Conservation (phyloP, 2,329 filamentous ascomycete genomes). For the Stylonectria norvegica region DNA sequence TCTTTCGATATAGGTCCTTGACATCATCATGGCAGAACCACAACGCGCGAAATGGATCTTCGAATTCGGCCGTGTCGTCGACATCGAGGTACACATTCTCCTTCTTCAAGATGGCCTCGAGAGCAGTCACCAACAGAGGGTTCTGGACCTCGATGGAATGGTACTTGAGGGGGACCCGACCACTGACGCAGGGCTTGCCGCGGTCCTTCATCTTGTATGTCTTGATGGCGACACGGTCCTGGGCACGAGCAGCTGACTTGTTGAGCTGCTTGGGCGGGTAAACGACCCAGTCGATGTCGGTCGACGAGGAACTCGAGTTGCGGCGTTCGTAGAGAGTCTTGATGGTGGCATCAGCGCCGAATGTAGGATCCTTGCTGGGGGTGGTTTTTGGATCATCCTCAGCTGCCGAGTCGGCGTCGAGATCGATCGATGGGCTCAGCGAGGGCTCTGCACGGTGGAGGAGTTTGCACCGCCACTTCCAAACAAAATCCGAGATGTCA, state of each 20-base stretch:
- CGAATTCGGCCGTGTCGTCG: slow-evolving; percentile 36
- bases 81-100: slow-evolving; percentile 39
- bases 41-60: slow-evolving; percentile 38
- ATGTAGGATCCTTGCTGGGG: slow-evolving; percentile 23
- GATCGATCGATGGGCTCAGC: slow-evolving; percentile 15
- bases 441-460: slow-evolving; percentile 19
- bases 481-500: slow-evolving; percentile 27
- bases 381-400: slow-evolving; percentile 8
- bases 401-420: slow-evolving; percentile 13
- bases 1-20: slow-evolving; percentile 28
- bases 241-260: slow-evolving; percentile 33
- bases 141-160: slow-evolving; percentile 43
- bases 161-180: slow-evolving; percentile 38
- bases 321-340: slow-evolving; percentile 41
- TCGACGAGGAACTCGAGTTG: slow-evolving; percentile 17
- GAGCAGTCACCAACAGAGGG: slow-evolving; percentile 36
- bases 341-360: slow-evolving; percentile 30
- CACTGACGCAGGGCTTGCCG: slow-evolving; percentile 37
- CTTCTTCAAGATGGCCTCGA: slow-evolving; percentile 42
- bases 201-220: slow-evolving; percentile 45
- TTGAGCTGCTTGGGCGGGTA: slow-evolving; percentile 42
- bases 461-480: slow-evolving; percentile 33
- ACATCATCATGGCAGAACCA: slow-evolving; percentile 46
- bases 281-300: slow-evolving; percentile 37
- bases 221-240: slow-evolving; percentile 42